Evolutionary conservation across 192 early-diverging fungal genomes (phyloP).

Genomic region (Jimgerdemannia lactiflua): DNA sequence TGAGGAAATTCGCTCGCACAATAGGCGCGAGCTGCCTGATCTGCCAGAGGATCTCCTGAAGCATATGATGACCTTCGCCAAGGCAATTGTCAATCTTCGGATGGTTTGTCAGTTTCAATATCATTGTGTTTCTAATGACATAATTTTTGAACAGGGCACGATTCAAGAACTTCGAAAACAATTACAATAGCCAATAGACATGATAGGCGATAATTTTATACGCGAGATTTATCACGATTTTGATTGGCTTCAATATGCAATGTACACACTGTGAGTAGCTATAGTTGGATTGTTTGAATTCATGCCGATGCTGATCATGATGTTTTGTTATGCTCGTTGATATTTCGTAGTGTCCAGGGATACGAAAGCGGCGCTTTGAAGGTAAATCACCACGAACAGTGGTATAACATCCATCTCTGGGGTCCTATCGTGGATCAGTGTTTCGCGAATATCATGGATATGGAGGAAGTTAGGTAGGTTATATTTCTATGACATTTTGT

Average conservation of each 20-base stretch:
- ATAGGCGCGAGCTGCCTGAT: conserved; percentile 5
- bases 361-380: not conserved
- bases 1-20: conserved; percentile 2
- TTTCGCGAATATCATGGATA: too few species aligned
- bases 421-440: not conserved
- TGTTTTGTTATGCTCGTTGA: not conserved
- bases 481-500: too few species aligned
- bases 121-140: not conserved
- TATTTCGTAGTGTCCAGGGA: not conserved
- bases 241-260: conserved; percentile 9
- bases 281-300: not conserved
- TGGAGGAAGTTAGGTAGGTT: too few species aligned
- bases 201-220: conserved; percentile 1
- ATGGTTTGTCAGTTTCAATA: too few species aligned
- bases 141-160: not conserved
- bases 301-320: not conserved
- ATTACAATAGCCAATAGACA: conserved; percentile 1
- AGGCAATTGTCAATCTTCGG: too few species aligned
- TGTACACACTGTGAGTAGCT: conserved; percentile 7
- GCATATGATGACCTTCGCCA: not conserved
- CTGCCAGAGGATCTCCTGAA: conserved; percentile 5
- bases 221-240: conserved; percentile 8
- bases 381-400: not conserved
- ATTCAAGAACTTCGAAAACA: not conserved
- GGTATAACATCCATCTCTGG: not conserved